phyloP scores from a whole-genome alignment of 1,284 basidiomycete species.

The Fomitopsis palustris region DNA sequence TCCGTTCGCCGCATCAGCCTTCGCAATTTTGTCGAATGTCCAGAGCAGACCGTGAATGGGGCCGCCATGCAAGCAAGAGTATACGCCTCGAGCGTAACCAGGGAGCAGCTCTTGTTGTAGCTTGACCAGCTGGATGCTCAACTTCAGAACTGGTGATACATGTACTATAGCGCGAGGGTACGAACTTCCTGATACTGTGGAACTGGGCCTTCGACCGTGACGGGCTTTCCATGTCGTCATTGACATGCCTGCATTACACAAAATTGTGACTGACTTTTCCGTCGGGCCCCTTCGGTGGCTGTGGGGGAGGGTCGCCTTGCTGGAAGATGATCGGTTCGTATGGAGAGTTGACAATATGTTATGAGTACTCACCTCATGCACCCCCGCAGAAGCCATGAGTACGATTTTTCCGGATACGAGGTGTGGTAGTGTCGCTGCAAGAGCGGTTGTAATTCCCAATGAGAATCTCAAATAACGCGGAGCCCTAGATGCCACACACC shows the following conservation, averaged over 20 bases:
- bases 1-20: conserved; percentile 13
- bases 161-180: neutral
- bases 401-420: conserved; percentile 61
- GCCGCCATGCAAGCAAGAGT: conserved; percentile 19
- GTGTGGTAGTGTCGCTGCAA: conserved; percentile 62
- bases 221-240: neutral
- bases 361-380: conserved; percentile 55
- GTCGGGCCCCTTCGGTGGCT: neutral
- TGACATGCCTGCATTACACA: conserved; percentile 45
- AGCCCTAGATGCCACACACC: conserved; percentile 33
- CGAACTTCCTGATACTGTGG: conserved; percentile 13
- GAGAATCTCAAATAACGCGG: neutral
- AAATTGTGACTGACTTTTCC: conserved; percentile 26
- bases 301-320: conserved; percentile 23
- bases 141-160: too few species aligned
- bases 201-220: conserved; percentile 3
- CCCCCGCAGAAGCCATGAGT: conserved; percentile 63
- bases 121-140: conserved; percentile 21
- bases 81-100: conserved; percentile 18
- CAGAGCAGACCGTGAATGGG: conserved; percentile 20
- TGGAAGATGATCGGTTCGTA: conserved; percentile 39
- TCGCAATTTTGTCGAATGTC: conserved; percentile 19
- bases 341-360: conserved; percentile 32
- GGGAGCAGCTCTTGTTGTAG: conserved; percentile 19
- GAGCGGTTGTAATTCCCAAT: conserved; percentile 59